Conservation (phyloP, 768 basidiomycete species). For the Lepiota brunneoincarnata region DNA sequence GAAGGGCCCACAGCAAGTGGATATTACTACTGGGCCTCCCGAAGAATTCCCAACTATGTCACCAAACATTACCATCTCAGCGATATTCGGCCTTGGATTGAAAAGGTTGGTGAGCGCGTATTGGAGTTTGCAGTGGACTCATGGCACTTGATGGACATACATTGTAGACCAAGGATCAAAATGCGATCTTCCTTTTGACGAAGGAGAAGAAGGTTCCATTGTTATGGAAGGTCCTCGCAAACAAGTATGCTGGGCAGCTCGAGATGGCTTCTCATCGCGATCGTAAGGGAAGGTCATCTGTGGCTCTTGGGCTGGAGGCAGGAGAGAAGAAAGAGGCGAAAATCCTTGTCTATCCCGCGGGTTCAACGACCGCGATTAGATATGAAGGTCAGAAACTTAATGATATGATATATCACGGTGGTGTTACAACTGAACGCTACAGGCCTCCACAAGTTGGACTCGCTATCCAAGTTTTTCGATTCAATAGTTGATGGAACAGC, state of each 20-base stretch:
- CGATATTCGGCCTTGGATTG: slow-evolving; percentile 64
- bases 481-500: slow-evolving; percentile 67
- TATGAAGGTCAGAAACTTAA: slow-evolving; percentile 57
- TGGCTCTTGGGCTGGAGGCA: slow-evolving; percentile 55
- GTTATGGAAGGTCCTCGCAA: slow-evolving; percentile 75
- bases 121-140: background rate
- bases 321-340: slow-evolving; percentile 56
- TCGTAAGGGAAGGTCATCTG: slow-evolving; percentile 57
- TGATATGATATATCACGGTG: background rate
- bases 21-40: slow-evolving; percentile 72
- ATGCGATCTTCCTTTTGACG: slow-evolving; percentile 65
- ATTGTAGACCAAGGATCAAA: slow-evolving; percentile 31
- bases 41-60: slow-evolving; percentile 71
- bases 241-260: slow-evolving; percentile 63
- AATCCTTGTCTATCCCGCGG: slow-evolving; percentile 67
- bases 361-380: slow-evolving; percentile 48
- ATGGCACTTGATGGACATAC: background rate
- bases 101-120: slow-evolving; percentile 46
- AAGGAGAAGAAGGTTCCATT: slow-evolving; percentile 74
- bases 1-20: slow-evolving; percentile 56
- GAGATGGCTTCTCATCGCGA: slow-evolving; percentile 63
- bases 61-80: slow-evolving; percentile 52
- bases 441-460: slow-evolving; percentile 74
- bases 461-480: slow-evolving; percentile 70
- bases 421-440: slow-evolving; percentile 2